These are phyloP conservation scores for Schoenoplectus triqueter DNA, from an alignment of 202 grass and related monocot genomes.

Conservation along the genomic window DNA sequence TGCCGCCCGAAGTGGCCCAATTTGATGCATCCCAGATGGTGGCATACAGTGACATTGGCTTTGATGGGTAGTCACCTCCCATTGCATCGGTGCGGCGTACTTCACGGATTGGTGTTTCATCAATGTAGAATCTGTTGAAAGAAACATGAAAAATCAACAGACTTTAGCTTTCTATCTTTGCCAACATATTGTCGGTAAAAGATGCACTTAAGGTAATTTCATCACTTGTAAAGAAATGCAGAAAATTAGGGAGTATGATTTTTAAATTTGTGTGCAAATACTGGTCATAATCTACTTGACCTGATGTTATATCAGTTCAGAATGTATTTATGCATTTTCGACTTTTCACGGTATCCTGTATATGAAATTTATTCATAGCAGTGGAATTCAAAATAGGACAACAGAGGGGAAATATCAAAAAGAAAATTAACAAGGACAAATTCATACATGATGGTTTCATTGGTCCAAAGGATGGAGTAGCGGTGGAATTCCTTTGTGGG, in stretches of 20 bases:
- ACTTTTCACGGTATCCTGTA: too few relatives aligned
- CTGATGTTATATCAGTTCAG: not conserved
- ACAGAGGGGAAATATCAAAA: not conserved
- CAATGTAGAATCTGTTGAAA: constrained; percentile 63
- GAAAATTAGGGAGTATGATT: not conserved
- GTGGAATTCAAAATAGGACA: too few relatives aligned
- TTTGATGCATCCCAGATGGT: constrained; percentile 91
- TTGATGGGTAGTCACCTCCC: constrained; percentile 74
- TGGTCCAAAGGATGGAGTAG: constrained; percentile 89
- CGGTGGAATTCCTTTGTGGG: constrained; percentile 83
- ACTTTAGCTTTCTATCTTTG: not conserved
- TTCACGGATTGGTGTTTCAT: constrained; percentile 74
- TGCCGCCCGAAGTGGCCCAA: constrained; percentile 77
- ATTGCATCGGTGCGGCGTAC: constrained; percentile 48
- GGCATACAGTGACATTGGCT: constrained; percentile 88
- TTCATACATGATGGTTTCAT: constrained; percentile 46
- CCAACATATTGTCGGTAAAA: too few relatives aligned
- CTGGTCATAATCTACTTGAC: not conserved
- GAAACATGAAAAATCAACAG: not conserved
- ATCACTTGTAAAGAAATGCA: not conserved
- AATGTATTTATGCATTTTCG: not conserved
- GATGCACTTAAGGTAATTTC: not conserved
- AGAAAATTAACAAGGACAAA: not conserved
- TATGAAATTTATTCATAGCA: too few relatives aligned
- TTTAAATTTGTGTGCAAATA: not conserved